A percentile compares a stretch with the other conserved stretches of the same genome.
These are phyloP conservation scores for Theileria equi DNA, from an alignment of 169 alveolate genomes.

Conservation along the genomic window DNA sequence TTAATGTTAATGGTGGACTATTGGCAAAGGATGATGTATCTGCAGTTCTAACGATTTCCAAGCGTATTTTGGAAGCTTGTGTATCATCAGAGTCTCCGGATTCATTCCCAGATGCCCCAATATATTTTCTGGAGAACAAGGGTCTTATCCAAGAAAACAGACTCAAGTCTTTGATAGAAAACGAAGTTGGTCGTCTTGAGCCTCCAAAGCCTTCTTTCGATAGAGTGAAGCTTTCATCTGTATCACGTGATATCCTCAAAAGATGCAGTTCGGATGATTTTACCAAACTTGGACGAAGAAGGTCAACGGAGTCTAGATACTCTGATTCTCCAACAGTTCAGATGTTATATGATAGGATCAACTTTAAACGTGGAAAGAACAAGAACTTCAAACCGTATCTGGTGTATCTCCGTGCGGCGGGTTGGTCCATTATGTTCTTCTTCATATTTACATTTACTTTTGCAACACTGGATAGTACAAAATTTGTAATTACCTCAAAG, in stretches of 20 bases:
- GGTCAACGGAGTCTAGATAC: no score
- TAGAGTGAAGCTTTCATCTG: no score
- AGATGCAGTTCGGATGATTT: no score
- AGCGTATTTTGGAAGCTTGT: constrained; percentile 3
- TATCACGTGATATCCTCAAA: no score
- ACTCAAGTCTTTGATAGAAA: background rate
- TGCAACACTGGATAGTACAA: constrained; percentile 1
- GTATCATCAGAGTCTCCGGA: background rate
- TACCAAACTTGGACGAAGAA: no score
- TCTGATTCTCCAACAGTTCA: no score
- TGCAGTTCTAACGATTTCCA: constrained; percentile 22
- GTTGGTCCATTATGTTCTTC: background rate
- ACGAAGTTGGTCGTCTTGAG: no score
- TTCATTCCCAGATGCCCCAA: background rate
- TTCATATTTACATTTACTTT: background rate
- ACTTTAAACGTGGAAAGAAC: no score
- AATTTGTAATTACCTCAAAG: constrained; percentile 9
- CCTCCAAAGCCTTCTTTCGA: no score
- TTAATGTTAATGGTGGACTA: constrained; percentile 39
- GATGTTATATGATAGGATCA: no score
- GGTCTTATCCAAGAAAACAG: background rate
- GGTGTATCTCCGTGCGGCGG: background rate
- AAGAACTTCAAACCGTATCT: background rate
- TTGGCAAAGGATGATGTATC: constrained; percentile 38
- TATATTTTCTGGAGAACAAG: background rate